These are phyloP conservation scores for Aspergillus campestris DNA, from an alignment of 495 filamentous ascomycete genomes.

Conservation along the genomic window DNA sequence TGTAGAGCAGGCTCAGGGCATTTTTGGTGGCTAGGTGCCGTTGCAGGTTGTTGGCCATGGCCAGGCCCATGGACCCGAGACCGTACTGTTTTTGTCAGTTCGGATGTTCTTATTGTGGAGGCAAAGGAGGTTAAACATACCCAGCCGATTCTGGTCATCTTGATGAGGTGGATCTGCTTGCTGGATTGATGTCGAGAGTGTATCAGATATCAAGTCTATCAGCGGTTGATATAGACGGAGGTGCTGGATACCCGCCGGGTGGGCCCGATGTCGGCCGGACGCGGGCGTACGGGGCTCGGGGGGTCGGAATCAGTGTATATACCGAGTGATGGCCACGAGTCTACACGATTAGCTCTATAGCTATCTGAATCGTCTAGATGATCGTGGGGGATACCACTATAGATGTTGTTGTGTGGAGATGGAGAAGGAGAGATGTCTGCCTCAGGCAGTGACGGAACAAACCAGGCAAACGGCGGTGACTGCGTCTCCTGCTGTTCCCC, in stretches of 20 bases:
- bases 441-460: too few relatives aligned
- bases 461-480: too few relatives aligned
- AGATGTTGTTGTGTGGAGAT: too few relatives aligned
- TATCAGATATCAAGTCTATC: background rate
- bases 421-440: too few relatives aligned
- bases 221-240: background rate
- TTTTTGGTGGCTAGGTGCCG: constrained; percentile 33
- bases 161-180: background rate
- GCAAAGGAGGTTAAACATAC: constrained; percentile 10
- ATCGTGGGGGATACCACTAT: too few relatives aligned
- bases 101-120: background rate
- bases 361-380: too few relatives aligned
- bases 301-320: background rate
- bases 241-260: background rate
- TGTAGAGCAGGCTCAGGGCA: constrained; percentile 28
- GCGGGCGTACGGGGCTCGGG: background rate
- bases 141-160: constrained; percentile 37
- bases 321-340: too few relatives aligned
- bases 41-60: constrained; percentile 42
- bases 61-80: constrained; percentile 43
- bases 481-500: background rate
- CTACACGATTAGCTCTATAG: too few relatives aligned
- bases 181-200: background rate
- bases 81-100: constrained; percentile 27
- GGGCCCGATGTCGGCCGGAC: constrained; percentile 15